Evolutionary conservation across 208 protist genomes (phyloP), one percentile per base, ranked within the genome.

Genomic region (Crithidia acanthocephali): DNA sequence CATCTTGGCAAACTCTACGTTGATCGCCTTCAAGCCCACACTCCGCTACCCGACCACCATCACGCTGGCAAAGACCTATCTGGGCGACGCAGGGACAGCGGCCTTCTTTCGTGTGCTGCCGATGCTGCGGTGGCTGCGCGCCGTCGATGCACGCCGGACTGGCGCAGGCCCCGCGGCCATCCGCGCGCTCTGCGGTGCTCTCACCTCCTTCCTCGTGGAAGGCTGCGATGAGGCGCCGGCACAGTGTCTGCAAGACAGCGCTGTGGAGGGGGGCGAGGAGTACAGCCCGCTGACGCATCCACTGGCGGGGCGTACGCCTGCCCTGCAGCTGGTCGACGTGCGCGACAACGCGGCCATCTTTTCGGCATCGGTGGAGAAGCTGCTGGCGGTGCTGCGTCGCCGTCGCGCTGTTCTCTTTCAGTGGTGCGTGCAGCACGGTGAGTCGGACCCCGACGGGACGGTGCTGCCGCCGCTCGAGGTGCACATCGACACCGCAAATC

Each of bases 31-130:
- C 51, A 9, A 30, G 40, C 70, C 70, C 8, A 51, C 25, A 35
- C 62, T 76, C 20, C 77, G 73, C n/a, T 86, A 77, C 47, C 82
- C 86, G 0, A 76, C 71, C 11, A 57, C 70, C 55, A 55, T 90
- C 9, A 83, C 85, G 9, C 74, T 95, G 33, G 58, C 74, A 22
- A 8, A 61, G 18, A 92, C 90, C 42, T 87, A 91, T 35, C 80
- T 95, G 22, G 86, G 90, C 35, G 90, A 95, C 53, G 76, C 83
- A 5, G 90, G 86, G 9, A 69, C 82, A 11, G 90, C 90, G 0
- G 90, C 86, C 1, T 67, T 90, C 25, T 63, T 95, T 42, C 82
- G 86, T 25, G 82, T 84, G 27, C 72, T 92, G 40, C 79, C 84
- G 27, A 64, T 91, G 33, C 74, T 91, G 78, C 75, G 84, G 33